phyloP scores from a whole-genome alignment of 208 protist species.

The Jaenimonas drosophilae region DNA sequence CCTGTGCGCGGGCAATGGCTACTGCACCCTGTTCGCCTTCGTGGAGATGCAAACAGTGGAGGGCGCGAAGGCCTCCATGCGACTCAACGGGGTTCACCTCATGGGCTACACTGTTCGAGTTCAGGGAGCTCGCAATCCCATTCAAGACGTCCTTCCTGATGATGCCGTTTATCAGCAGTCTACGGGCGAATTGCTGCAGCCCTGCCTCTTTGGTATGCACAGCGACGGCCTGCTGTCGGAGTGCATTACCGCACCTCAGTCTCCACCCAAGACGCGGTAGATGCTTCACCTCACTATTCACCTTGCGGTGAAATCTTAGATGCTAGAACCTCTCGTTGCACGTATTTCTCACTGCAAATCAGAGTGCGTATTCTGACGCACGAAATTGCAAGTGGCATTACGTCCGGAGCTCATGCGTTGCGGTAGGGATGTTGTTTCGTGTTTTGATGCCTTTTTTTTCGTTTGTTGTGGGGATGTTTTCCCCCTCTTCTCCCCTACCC shows the following conservation, averaged over 20 bases:
- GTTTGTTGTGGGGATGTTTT: too few species aligned
- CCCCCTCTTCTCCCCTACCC: too few species aligned
- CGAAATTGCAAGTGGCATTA: too few species aligned
- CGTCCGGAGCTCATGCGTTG: too few species aligned
- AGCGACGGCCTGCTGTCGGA: slow-evolving; percentile 13
- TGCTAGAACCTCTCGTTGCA: too few species aligned
- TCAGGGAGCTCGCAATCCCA: slow-evolving; percentile 59
- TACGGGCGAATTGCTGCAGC: slow-evolving; percentile 19
- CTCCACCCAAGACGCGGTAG: background rate
- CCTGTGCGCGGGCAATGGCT: slow-evolving; percentile 49
- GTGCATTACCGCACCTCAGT: slow-evolving; percentile 4
- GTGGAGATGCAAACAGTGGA: slow-evolving; percentile 70
- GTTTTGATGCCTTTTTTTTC: too few species aligned
- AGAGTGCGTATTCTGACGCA: too few species aligned
- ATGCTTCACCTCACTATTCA: background rate
- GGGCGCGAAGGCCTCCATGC: slow-evolving; percentile 27
- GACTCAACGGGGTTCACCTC: slow-evolving; percentile 45
- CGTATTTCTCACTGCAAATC: too few species aligned
- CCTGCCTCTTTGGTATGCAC: slow-evolving; percentile 58
- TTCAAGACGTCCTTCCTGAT: slow-evolving; percentile 60
- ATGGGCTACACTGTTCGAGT: slow-evolving; percentile 54
- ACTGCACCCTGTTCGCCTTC: slow-evolving; percentile 72
- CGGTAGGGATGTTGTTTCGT: too few species aligned
- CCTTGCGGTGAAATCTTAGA: background rate
- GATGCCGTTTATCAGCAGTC: slow-evolving; percentile 43